Evolutionary conservation across 352 stramenopile genomes (phyloP), one percentile per base, ranked within the genome.

Genomic region (Sclerospora graminicola): DNA sequence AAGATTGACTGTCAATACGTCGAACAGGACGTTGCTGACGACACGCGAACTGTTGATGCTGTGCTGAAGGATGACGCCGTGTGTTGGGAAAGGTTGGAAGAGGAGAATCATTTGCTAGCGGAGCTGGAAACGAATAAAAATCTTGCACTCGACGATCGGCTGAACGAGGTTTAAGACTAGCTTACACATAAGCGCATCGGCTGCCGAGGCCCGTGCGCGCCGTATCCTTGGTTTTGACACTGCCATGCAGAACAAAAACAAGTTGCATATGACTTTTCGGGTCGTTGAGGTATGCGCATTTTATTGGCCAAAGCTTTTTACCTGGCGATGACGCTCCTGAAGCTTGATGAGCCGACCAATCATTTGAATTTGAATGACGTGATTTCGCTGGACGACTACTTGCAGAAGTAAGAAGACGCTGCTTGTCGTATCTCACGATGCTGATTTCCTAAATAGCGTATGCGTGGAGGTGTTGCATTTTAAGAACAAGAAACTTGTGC

Each of bases 371-470:
- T n/a, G n/a, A 98, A 99, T 63, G 96, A 96, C 40, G 96, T 99
- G 21, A 98, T 99, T 82, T 99, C 96, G 96, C 84, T 99, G 7
- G 96, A 99, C 54, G 95, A 99, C 45, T 99, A 99, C 68, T 69
- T 99, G 24, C 91, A 98, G 57, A 97, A 94, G 64, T 94, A 89
- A 97, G 51, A 97, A 98, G 60, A 95, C 96, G 31, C 69, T 97
- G n/a, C n/a, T n/a, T n/a, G n/a, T n/a, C n/a, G n/a, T n/a, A n/a
- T n/a, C n/a, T n/a, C n/a, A n/a, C n/a, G n/a, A n/a, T n/a, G n/a
- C n/a, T n/a, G n/a, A n/a, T n/a, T n/a, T n/a, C n/a, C n/a, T n/a
- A n/a, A n/a, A 99, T 72, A 97, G 81, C 51, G 95, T 99, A 18
- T 99, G 95, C 62, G 82, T 97, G 19, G 96, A 99, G 67, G 98